phyloP scores from a whole-genome alignment of 768 basidiomycete species.

The Austroboletus eburneus region DNA sequence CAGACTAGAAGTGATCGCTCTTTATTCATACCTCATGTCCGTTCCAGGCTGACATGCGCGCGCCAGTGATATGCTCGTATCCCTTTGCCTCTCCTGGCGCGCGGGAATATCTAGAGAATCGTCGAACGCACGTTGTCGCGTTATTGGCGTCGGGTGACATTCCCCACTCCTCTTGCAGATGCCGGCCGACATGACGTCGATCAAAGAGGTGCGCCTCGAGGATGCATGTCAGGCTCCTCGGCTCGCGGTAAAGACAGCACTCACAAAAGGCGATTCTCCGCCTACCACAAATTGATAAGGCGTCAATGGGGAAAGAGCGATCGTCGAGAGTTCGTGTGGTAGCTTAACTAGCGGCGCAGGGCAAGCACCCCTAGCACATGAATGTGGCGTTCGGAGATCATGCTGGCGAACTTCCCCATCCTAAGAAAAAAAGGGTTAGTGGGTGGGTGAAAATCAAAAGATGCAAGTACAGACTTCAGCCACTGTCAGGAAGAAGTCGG shows the following conservation, averaged over 20 bases:
- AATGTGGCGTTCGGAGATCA: slow-evolving; percentile 68
- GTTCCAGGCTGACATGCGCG: slow-evolving; percentile 64
- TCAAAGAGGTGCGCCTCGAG: slow-evolving; percentile 56
- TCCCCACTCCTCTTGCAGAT: slow-evolving; percentile 69
- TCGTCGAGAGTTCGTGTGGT: slow-evolving; percentile 61
- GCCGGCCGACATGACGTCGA: slow-evolving; percentile 63
- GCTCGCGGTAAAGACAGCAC: slow-evolving; percentile 22
- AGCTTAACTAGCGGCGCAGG: slow-evolving; percentile 68
- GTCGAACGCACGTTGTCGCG: slow-evolving; percentile 75
- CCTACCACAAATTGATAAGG: slow-evolving; percentile 86
- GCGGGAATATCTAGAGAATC: slow-evolving; percentile 56
- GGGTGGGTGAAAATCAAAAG: neutral
- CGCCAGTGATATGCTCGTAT: slow-evolving; percentile 69
- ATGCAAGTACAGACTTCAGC: slow-evolving; percentile 51
- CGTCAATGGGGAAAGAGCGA: slow-evolving; percentile 72
- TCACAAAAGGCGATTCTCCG: slow-evolving; percentile 71
- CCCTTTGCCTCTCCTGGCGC: slow-evolving; percentile 34
- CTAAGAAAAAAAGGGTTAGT: slow-evolving; percentile 37
- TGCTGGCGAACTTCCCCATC: slow-evolving; percentile 88
- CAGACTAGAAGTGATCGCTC: neutral
- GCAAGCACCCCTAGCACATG: slow-evolving; percentile 55
- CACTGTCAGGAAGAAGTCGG: slow-evolving; percentile 73
- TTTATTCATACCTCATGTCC: slow-evolving; percentile 65
- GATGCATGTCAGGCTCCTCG: neutral
- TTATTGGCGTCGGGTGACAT: slow-evolving; percentile 42